These are phyloP conservation scores for Phytopythium kandeliae DNA, from an alignment of 352 stramenopile genomes.

Conservation along the genomic window DNA sequence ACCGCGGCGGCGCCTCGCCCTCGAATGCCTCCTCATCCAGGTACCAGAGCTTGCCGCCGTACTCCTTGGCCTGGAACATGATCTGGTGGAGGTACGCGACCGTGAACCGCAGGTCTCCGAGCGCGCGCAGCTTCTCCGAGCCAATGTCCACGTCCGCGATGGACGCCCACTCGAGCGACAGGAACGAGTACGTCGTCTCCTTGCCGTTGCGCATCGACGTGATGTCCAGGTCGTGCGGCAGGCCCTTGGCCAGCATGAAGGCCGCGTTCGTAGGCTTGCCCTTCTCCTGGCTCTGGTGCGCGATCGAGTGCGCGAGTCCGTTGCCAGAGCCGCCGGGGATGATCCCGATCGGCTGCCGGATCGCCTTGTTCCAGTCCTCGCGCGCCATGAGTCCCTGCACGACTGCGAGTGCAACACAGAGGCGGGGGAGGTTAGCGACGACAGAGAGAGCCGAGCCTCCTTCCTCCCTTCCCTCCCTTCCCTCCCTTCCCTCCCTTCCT, in stretches of 20 bases:
- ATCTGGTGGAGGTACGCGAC: slow-evolving; percentile 54
- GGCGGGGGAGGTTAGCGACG: too few species aligned
- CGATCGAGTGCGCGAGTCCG: slow-evolving; percentile 56
- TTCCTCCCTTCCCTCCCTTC: too few species aligned
- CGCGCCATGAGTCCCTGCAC: slow-evolving; percentile 72
- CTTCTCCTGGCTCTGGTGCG: slow-evolving; percentile 40
- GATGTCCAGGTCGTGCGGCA: slow-evolving; percentile 60
- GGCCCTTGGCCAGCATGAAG: slow-evolving; percentile 63
- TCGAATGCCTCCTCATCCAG: slow-evolving; percentile 31
- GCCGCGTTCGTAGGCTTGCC: slow-evolving; percentile 45
- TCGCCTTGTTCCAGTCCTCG: slow-evolving; percentile 60
- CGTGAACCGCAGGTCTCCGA: slow-evolving; percentile 65
- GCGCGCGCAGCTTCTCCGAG: slow-evolving; percentile 59
- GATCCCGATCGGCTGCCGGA: slow-evolving; percentile 56
- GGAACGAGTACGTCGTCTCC: slow-evolving; percentile 66
- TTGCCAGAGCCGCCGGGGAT: slow-evolving; percentile 63
- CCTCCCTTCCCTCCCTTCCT: too few species aligned
- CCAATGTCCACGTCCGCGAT: slow-evolving; percentile 80
- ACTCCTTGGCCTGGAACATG: slow-evolving; percentile 40
- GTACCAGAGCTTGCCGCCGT: slow-evolving; percentile 57
- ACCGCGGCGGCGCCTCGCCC: slow-evolving; percentile 13
- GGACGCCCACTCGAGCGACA: slow-evolving; percentile 78
- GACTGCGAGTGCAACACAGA: too few species aligned
- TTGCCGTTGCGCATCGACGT: slow-evolving; percentile 52
- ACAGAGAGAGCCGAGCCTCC: too few species aligned